Conservation (phyloP, 1,139 yeast species). For the Nakaseomyces bracarensis region DNA sequence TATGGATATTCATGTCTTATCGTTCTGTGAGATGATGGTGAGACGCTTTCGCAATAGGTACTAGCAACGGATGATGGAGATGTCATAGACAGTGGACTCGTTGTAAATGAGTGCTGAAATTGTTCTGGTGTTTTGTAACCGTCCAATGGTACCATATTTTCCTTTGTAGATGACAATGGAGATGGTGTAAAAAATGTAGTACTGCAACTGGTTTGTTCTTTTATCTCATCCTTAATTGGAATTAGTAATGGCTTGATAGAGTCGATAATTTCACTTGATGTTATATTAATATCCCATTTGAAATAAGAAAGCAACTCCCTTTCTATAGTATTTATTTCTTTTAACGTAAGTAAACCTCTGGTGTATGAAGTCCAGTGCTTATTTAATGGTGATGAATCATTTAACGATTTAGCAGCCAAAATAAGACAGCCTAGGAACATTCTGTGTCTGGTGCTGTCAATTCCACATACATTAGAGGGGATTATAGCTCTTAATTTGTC, state of each 20-base stretch:
- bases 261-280: slow-evolving; percentile 57
- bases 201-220: not conserved
- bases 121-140: not conserved
- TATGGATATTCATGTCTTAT: not conserved
- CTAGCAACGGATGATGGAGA: slow-evolving; percentile 1
- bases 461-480: slow-evolving; percentile 85
- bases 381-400: slow-evolving; percentile 89
- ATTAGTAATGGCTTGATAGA: slow-evolving; percentile 68
- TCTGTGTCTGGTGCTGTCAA: slow-evolving; percentile 89
- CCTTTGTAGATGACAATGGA: not conserved
- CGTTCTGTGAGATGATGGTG: not conserved
- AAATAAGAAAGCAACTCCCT: slow-evolving; percentile 73
- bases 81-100: not conserved
- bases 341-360: slow-evolving; percentile 65
- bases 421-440: slow-evolving; percentile 83
- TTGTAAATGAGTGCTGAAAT: not conserved
- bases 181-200: not conserved
- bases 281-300: slow-evolving; percentile 73
- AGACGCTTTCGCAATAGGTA: slow-evolving; percentile 1
- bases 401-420: slow-evolving; percentile 80
- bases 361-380: slow-evolving; percentile 95
- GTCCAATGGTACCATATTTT: not conserved
- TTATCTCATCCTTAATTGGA: slow-evolving; percentile 39
- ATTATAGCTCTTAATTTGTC: slow-evolving; percentile 65
- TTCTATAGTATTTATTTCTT: slow-evolving; percentile 86